Evolutionary conservation across 805 yeast species (phyloP).

Genomic region (Metschnikowia hibisci): DNA sequence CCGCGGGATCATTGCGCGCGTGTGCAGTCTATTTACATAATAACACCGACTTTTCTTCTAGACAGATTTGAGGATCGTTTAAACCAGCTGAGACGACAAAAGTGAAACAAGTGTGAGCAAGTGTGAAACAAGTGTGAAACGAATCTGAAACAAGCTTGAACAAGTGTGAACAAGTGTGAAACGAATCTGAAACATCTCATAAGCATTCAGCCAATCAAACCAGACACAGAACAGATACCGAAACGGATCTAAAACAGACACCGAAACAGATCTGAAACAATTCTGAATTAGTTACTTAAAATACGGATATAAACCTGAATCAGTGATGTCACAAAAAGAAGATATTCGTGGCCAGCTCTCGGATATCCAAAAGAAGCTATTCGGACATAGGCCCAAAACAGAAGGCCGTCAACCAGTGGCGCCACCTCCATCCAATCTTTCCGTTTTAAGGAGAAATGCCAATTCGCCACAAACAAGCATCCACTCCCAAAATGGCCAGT

Average conservation of each 20-base stretch:
- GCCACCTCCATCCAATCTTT: conserved; percentile 7
- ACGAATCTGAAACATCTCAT: background rate
- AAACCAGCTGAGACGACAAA: background rate
- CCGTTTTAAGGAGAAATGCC: conserved; percentile 10
- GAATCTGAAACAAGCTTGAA: background rate
- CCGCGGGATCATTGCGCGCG: background rate
- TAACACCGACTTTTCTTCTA: background rate
- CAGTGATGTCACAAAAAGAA: conserved; percentile 17
- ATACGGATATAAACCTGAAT: background rate
- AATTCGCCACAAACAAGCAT: background rate
- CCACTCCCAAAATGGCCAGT: conserved; percentile 15
- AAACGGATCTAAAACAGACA: background rate
- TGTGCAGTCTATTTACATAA: conserved; percentile 3
- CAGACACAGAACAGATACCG: background rate
- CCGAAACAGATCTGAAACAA: background rate
- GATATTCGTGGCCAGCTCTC: conserved; percentile 40
- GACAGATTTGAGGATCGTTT: background rate
- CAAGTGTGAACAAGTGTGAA: background rate
- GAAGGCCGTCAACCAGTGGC: conserved; percentile 3
- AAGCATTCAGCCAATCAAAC: background rate
- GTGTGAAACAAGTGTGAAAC: background rate
- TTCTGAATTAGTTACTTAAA: background rate
- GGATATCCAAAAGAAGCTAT: conserved; percentile 35
- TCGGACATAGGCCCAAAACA: conserved; percentile 16
- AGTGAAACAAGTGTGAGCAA: background rate